Base-by-base conservation (phyloP, 2,329 filamentous ascomycete species). In the Ophiocordyceps camponoti-rufipedis region DNA sequence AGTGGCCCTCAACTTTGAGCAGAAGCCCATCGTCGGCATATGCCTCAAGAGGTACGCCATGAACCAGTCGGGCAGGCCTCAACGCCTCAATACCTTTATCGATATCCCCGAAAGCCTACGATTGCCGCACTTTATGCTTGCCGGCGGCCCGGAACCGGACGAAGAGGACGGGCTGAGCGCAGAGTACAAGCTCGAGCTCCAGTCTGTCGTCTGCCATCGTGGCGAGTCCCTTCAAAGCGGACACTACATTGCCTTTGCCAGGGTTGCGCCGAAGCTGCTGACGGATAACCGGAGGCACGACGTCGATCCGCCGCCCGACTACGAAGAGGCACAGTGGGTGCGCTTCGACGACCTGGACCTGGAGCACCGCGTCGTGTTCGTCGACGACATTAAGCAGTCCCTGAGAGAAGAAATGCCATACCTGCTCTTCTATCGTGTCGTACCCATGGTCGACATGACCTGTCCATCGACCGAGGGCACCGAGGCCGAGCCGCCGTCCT, bases 171-270 rank as follows among this genome's bases (percentile, higher is more conserved):
- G 77, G 0, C 75, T 93, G 3, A 83, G 80, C 55, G 80, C 82
- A n/a, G 89, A 93, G 51, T 96, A 95, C 66, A 94, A 95, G 59
- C 74, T 96, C 11, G 82, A 87, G 2, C 66, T 98, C 44, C 88
- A 95, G 60, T 89, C 88, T 0, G 80, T 94, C 3, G 82, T 98
- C 16, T 96, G 91, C 56, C 91, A 98, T 61, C 78, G 87, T 32
- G 91, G 91, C 8, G 77, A 80, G 32, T 87, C 85, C 0, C 71
- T 94, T 12, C 78, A 93, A 55, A 88, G 84, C 13, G 91, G 91
- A 0, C 91, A 98, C 58, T 98, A 98, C 57, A 75, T 96, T 44
- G 74, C 86, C 1, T 81, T 95, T 51, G 80, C 88, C 32, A 75
- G 89, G 44, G 84, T 85, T 4, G 79, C 78, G n/a, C 72, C 66